These are phyloP conservation scores for Talaromyces islandicus DNA, from an alignment of 2,329 filamentous ascomycete genomes.

Conservation along the genomic window DNA sequence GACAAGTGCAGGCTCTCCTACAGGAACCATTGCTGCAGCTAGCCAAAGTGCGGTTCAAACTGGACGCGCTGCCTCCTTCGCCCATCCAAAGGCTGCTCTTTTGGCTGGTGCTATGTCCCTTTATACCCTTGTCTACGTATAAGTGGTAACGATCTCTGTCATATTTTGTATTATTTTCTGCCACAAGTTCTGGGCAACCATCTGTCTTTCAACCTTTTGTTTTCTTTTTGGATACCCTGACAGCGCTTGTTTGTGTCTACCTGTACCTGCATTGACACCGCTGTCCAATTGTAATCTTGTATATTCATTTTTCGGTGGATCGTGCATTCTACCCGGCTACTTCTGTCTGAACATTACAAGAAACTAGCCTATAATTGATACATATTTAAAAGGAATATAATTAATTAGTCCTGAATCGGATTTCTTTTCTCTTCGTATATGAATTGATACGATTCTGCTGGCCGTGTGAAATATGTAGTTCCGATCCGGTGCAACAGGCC, in stretches of 20 bases:
- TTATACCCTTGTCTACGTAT: background rate
- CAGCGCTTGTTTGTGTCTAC: background rate
- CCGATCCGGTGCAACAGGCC: conserved; percentile 16
- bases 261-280: background rate
- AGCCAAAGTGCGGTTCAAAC: background rate
- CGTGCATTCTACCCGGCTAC: background rate
- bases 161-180: background rate
- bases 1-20: background rate
- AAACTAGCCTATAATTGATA: background rate
- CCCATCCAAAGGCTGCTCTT: background rate
- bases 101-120: background rate
- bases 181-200: background rate
- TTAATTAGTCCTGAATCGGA: background rate
- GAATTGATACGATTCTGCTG: conserved; percentile 38
- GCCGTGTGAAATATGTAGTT: no score
- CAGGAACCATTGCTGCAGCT: background rate
- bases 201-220: background rate
- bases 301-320: background rate
- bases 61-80: background rate
- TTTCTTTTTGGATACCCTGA: background rate
- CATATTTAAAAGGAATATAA: background rate
- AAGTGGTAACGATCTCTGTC: background rate
- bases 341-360: background rate
- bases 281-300: background rate
- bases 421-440: conserved; percentile 14